Evolutionary conservation across 202 grass and related monocot genomes (phyloP).

Genomic region (Cymbopogon flexuosus): DNA sequence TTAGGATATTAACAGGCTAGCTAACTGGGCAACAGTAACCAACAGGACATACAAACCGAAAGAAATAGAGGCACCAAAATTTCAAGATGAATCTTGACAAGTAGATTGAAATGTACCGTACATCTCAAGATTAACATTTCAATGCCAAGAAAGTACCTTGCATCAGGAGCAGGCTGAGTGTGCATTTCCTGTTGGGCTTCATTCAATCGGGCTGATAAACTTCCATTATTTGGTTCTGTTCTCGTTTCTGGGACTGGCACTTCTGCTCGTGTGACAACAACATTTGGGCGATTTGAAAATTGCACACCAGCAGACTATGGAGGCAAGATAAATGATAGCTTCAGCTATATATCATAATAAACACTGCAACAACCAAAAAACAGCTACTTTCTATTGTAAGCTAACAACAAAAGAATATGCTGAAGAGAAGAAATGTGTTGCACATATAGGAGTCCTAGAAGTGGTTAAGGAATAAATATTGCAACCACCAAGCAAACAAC

Average conservation of each 20-base stretch:
- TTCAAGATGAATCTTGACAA: neutral
- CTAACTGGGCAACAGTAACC: neutral
- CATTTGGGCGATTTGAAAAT: constrained; percentile 54
- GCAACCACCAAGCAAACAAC: neutral
- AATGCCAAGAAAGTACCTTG: constrained; percentile 37
- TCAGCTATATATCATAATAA: constrained; percentile 33
- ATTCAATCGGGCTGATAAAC: constrained; percentile 37
- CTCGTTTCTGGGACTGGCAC: constrained; percentile 37
- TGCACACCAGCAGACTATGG: constrained; percentile 68
- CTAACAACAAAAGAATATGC: neutral
- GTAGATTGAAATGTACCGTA: neutral
- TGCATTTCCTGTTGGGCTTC: constrained; percentile 46
- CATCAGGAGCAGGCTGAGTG: constrained; percentile 44
- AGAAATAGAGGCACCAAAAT: neutral
- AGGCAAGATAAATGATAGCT: constrained; percentile 17
- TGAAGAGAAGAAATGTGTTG: neutral
- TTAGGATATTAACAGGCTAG: neutral
- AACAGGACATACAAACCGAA: neutral
- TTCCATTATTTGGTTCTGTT: constrained; percentile 34
- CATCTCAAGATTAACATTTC: neutral
- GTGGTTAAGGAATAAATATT: constrained; percentile 19
- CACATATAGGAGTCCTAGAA: constrained; percentile 12
- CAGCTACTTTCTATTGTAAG: neutral
- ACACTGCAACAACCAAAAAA: neutral
- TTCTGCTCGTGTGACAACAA: constrained; percentile 49